Evolutionary conservation across 2,329 filamentous ascomycete genomes (phyloP).

Genomic region (Paecilomyces sp.): DNA sequence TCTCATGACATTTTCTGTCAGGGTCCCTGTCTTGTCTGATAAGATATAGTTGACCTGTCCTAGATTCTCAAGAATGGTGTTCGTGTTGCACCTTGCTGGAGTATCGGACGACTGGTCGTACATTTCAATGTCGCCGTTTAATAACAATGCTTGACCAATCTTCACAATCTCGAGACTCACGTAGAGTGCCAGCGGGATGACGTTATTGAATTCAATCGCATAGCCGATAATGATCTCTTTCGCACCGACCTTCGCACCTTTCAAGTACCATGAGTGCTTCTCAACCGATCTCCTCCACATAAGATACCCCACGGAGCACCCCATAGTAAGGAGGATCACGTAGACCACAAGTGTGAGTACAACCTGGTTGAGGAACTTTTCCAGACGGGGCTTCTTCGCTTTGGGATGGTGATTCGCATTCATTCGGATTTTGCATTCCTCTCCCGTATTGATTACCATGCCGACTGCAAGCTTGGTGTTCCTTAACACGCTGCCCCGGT

Average conservation of each 20-base stretch:
- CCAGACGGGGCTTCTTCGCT: constrained; percentile 73
- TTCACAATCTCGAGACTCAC: constrained; percentile 86
- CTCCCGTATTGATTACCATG: constrained; percentile 72
- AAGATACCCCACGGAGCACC: constrained; percentile 51
- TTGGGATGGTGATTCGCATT: constrained; percentile 76
- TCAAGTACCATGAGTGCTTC: constrained; percentile 60
- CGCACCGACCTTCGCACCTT: constrained; percentile 53
- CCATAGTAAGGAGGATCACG: constrained; percentile 41
- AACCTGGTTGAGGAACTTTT: constrained; percentile 67
- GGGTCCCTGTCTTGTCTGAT: constrained; percentile 75
- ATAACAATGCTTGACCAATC: constrained; percentile 62
- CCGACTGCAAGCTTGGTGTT: constrained; percentile 65
- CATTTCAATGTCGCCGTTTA: constrained; percentile 71
- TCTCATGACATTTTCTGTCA: constrained; percentile 79
- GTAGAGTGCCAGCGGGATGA: constrained; percentile 79
- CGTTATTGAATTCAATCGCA: constrained; percentile 83
- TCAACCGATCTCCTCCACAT: constrained; percentile 59
- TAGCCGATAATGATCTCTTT: constrained; percentile 70
- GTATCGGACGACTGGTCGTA: constrained; percentile 68
- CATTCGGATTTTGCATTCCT: constrained; percentile 91
- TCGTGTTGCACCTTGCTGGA: constrained; percentile 70
- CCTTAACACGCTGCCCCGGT: constrained; percentile 66
- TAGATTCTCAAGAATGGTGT: constrained; percentile 74
- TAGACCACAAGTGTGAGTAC: constrained; percentile 71
- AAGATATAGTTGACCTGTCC: constrained; percentile 72